phyloP scores from a whole-genome alignment of 2,329 filamentous ascomycete genomes.

The Apiospora kogelbergensis region DNA sequence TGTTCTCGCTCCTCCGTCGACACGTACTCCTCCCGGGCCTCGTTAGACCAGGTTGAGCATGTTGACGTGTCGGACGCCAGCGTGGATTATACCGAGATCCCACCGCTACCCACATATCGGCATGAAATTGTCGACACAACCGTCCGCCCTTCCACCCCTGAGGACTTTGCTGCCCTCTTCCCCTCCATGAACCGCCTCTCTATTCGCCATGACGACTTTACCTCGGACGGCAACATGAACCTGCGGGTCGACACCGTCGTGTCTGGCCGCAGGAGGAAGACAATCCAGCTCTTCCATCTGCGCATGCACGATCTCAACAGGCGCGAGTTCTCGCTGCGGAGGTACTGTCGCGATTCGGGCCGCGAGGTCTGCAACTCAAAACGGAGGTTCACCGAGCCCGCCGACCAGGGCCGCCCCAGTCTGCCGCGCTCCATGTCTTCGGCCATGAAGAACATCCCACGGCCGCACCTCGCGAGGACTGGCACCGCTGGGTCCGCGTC shows the following conservation, averaged over 20 bases:
- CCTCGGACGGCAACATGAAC: constrained; percentile 94
- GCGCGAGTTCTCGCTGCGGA: constrained; percentile 84
- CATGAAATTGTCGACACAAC: constrained; percentile 63
- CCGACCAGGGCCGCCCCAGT: constrained; percentile 36
- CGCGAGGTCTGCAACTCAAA: constrained; percentile 88
- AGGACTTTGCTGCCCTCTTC: constrained; percentile 82
- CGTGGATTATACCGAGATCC: constrained; percentile 40
- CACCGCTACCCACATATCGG: constrained; percentile 57
- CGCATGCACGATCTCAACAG: constrained; percentile 89
- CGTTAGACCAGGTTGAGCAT: constrained; percentile 55
- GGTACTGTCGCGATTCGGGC: constrained; percentile 90
- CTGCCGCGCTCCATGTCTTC: constrained; percentile 48
- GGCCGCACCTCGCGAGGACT: constrained; percentile 36
- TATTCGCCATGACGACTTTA: constrained; percentile 88
- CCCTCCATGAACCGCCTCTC: constrained; percentile 78
- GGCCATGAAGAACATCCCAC: constrained; percentile 47
- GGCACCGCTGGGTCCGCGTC: constrained; percentile 31
- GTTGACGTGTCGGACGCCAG: constrained; percentile 34
- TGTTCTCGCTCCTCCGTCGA: constrained; percentile 65
- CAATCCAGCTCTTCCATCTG: constrained; percentile 81
- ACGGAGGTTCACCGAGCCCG: constrained; percentile 63
- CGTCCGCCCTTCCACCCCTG: constrained; percentile 74
- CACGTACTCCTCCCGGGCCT: constrained; percentile 75
- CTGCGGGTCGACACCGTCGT: constrained; percentile 82
- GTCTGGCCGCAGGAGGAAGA: constrained; percentile 64